Evolutionary conservation across 768 basidiomycete genomes (phyloP), one percentile per base, ranked within the genome.

Genomic region (Russula lepida): DNA sequence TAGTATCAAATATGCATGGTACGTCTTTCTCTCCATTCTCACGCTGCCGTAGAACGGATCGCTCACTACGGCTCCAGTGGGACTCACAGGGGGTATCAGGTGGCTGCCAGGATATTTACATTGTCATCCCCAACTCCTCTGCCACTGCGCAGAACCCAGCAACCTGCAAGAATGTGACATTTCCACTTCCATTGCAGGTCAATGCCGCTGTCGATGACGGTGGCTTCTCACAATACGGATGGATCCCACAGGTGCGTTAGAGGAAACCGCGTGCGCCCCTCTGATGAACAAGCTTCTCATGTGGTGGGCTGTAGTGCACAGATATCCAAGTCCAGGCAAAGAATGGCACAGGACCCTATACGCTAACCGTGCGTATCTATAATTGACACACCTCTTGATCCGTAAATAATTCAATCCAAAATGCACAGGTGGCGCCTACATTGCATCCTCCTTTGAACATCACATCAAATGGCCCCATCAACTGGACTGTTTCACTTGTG

Each of bases 1-100:
- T 46, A 83, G 79, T 86, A 83, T 69, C 83, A 85, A 74, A 81
- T 83, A 66, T 86, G 84, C 74, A 85, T 86, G 84, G 83, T 84
- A 44, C 54, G 74, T 51, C 32, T 15, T 11, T 27, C 17, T 28
- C 30, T 9, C 30, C 35, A 37, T 15, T 15, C 3, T 15, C 6
- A n/a, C 51, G 30, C 27, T 25, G 37, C 28, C 23, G n/a, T 32
- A 25, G 17, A 39, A 44, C 21, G 1, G 15, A 50, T 15, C 28
- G 33, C 41, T 51, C 58, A 59, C 25, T 50, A 0, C 23, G 50
- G 2, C 3, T 33, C 5, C n/a, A 84, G 83, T 81, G 83, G 59
- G 84, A 83, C 64, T 76, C 69, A 46, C 77, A 77, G 35, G 83
- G 83, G 5, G 79, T 78, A 62, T 77, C 82, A 1, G 84, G 84